Conservation (phyloP, 345 rosid genomes). For the Acer campestre region DNA sequence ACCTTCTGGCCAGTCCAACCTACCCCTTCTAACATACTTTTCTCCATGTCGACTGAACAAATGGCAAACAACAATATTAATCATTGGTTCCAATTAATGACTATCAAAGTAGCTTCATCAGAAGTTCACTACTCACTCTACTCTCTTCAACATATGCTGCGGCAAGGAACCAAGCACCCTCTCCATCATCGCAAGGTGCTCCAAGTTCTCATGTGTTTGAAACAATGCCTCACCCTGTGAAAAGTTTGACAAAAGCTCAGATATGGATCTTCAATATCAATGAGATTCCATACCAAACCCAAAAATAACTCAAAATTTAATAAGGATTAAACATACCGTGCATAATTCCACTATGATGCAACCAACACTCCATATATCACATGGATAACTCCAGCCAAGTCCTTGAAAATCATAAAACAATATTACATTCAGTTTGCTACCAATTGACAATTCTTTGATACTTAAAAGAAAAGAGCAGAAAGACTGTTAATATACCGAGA, state of each 20-base stretch:
- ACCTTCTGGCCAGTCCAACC: slow-evolving; percentile 91
- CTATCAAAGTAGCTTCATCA: not conserved
- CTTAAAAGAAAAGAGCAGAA: not conserved
- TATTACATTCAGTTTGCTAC: not conserved
- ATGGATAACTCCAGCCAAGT: slow-evolving; percentile 88
- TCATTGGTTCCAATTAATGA: not conserved
- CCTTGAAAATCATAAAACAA: slow-evolving; percentile 37
- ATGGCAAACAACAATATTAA: not conserved
- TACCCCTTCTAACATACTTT: slow-evolving; percentile 80
- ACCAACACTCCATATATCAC: slow-evolving; percentile 94
- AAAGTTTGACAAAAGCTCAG: not conserved
- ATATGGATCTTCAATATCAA: not conserved
- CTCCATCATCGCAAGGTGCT: slow-evolving; percentile 97
- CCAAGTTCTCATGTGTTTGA: slow-evolving; percentile 90
- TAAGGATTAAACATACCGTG: slow-evolving; percentile 53
- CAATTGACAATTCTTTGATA: no score
- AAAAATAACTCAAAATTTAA: not conserved
- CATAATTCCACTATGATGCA: slow-evolving; percentile 82
- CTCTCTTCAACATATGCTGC: slow-evolving; percentile 67
- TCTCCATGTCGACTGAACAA: slow-evolving; percentile 67
- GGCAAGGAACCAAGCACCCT: slow-evolving; percentile 80
- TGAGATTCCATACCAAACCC: not conserved
- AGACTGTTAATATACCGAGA: slow-evolving; percentile 47
- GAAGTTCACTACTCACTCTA: slow-evolving; percentile 51
- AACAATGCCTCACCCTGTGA: slow-evolving; percentile 86